Base-by-base conservation (phyloP, 2,329 filamentous ascomycete species). In the Thelonectria blattea region DNA sequence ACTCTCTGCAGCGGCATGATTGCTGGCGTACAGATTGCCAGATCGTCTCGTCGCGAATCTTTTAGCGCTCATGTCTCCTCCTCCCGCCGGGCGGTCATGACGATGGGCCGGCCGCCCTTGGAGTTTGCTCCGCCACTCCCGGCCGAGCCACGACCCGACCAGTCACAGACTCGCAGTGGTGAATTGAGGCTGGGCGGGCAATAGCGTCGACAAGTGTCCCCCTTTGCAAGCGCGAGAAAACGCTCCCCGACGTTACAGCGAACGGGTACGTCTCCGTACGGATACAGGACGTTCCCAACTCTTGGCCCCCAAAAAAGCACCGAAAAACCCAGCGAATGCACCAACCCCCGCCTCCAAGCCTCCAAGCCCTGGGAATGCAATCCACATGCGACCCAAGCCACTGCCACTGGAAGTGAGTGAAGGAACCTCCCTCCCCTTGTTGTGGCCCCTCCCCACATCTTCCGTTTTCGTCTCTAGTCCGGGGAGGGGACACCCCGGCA, bases 121-220 rank as follows among this genome's bases (percentile, higher is more conserved):
- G 27, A 10, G 27, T 30, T 27, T 62, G 59, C 66, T 68, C 66
- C 66, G 66, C 66, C 64, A 68, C 66, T 66, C 61, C 61, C 60
- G 48, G 60, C 64, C 62, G 60, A 67, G 47, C 62, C 60, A 56
- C 56, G 43, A 24, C 50, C 37, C 42, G 32, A 22, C 43, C 27
- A 45, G 18, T 27, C 37, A 50, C 37, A 45, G 34, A 42, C 20
- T 20, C 11, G 6, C 34, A 5, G 15, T 11, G 3, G 34, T 14
- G 34, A 54, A 30, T n/a, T 59, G 56, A 49, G 56, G 56, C 56
- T 59, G 45, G 56, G 56, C 18, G 27, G 27, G 50, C 18, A 18
- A 20, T 43, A 30, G 27, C 27, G 27, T 10, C 18, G n/a, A 14
- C 17, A 45, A 45, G n/a, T n/a, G 12, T 18, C 18, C 41, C 39